phyloP scores from a whole-genome alignment of 2,329 filamentous ascomycete genomes.

The Fusarium gaditjirri region DNA sequence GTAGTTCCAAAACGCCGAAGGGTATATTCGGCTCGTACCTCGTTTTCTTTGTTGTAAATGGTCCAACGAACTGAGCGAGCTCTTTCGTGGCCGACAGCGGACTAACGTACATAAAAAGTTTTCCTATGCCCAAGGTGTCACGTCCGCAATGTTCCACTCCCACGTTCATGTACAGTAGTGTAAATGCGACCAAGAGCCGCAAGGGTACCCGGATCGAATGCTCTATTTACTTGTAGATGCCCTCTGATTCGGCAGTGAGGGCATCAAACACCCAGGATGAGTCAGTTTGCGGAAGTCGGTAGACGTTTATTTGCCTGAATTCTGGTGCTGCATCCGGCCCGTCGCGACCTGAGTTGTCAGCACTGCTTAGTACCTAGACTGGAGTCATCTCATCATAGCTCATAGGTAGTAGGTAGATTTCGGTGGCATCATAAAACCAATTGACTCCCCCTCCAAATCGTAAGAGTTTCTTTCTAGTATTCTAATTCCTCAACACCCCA shows the following conservation, averaged over 20 bases:
- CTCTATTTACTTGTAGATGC: slow-evolving; percentile 1
- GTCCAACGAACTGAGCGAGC: slow-evolving; percentile 16
- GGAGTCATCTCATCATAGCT: slow-evolving; percentile 39
- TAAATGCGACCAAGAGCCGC: slow-evolving; percentile 24
- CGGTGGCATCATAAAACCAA: slow-evolving; percentile 36
- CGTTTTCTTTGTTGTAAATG: slow-evolving; percentile 4
- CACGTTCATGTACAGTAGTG: slow-evolving; percentile 5
- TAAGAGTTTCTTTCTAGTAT: not conserved
- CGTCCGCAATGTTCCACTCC: slow-evolving; percentile 17
- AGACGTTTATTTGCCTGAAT: slow-evolving; percentile 26
- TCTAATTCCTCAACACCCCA: not conserved
- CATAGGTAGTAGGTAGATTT: slow-evolving; percentile 4
- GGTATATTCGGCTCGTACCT: slow-evolving; percentile 17
- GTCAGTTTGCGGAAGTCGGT: slow-evolving; percentile 44
- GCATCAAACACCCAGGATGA: slow-evolving; percentile 31
- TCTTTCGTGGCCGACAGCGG: slow-evolving; percentile 31
- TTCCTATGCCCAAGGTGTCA: slow-evolving; percentile 12
- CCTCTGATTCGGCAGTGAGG: slow-evolving; percentile 30
- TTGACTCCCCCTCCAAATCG: slow-evolving; percentile 9
- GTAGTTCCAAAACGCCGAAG: slow-evolving; percentile 18
- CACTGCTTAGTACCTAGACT: slow-evolving; percentile 2
- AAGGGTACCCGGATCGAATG: slow-evolving; percentile 30
- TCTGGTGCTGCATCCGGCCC: slow-evolving; percentile 40
- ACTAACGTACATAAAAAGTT: slow-evolving; percentile 34
- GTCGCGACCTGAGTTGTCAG: slow-evolving; percentile 34